Evolutionary conservation across 345 rosid species (phyloP).

Genomic region (Clarkia xantiana): DNA sequence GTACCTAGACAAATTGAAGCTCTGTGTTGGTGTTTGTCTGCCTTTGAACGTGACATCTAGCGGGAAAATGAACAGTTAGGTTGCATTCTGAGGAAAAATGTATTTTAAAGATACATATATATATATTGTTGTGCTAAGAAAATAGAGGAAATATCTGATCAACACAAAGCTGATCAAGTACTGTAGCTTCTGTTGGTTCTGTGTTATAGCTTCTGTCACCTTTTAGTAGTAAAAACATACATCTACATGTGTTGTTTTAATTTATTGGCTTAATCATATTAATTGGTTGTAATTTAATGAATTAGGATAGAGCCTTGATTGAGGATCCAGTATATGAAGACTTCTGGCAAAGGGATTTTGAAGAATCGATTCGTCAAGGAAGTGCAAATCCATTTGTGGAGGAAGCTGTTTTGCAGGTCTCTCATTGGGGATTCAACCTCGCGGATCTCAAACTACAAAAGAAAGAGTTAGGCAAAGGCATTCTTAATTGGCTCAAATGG

Average conservation of each 20-base stretch:
- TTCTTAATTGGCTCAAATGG: slow-evolving; percentile 25
- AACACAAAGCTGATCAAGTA: no score
- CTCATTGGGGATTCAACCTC: slow-evolving; percentile 60
- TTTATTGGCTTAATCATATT: slow-evolving; percentile 1
- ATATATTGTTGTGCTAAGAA: no score
- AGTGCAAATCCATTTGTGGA: slow-evolving; percentile 47
- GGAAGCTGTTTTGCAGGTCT: slow-evolving; percentile 52
- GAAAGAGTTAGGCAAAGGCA: slow-evolving; percentile 29
- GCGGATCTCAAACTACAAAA: slow-evolving; percentile 44
- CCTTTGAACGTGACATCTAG: no score
- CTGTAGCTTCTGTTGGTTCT: no score
- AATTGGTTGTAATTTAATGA: not conserved
- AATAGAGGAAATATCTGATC: no score
- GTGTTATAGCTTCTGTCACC: no score
- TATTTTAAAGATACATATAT: no score
- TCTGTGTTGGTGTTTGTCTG: no score
- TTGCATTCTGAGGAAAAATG: no score
- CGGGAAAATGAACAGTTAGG: no score
- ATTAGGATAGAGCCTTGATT: slow-evolving; percentile 49
- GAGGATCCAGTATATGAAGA: slow-evolving; percentile 61
- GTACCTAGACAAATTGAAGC: no score
- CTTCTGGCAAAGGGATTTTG: slow-evolving; percentile 68
- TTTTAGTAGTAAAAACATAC: no score
- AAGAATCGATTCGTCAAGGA: slow-evolving; percentile 54
- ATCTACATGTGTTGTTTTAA: not conserved